These are phyloP conservation scores for Suaeda aralocaspica DNA, from an alignment of 148 eudicot genomes.

Conservation along the genomic window DNA sequence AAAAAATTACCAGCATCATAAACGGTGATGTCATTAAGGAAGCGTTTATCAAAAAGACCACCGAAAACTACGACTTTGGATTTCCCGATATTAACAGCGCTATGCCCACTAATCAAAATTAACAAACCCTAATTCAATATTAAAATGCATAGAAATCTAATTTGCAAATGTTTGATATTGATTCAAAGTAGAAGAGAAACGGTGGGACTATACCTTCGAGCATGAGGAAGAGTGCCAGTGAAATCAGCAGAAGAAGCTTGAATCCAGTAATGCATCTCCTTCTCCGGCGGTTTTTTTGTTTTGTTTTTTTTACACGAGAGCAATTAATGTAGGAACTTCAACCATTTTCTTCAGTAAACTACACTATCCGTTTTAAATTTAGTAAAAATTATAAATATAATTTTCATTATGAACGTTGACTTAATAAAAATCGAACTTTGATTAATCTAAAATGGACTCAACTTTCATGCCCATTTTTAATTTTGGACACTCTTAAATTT, in stretches of 20 bases:
- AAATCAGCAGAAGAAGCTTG: conserved; percentile 84
- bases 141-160: neutral
- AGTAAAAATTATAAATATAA: no score
- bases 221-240: conserved; percentile 62
- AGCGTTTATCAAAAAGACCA: conserved; percentile 79
- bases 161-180: neutral
- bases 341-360: no score
- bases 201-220: conserved; percentile 55
- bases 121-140: neutral
- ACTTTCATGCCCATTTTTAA: no score
- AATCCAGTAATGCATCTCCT: conserved; percentile 79
- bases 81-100: conserved; percentile 73
- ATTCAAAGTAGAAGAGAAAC: neutral
- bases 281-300: no score
- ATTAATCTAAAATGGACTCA: no score
- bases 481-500: no score
- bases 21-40: conserved; percentile 64
- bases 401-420: no score
- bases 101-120: conserved; percentile 73
- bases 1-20: conserved; percentile 59
- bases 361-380: no score
- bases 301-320: no score
- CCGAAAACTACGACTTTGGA: conserved; percentile 87
- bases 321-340: no score
- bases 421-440: no score